Evolutionary conservation across 495 filamentous ascomycete species (phyloP).

Genomic region (Aspergillus coremiiformis): DNA sequence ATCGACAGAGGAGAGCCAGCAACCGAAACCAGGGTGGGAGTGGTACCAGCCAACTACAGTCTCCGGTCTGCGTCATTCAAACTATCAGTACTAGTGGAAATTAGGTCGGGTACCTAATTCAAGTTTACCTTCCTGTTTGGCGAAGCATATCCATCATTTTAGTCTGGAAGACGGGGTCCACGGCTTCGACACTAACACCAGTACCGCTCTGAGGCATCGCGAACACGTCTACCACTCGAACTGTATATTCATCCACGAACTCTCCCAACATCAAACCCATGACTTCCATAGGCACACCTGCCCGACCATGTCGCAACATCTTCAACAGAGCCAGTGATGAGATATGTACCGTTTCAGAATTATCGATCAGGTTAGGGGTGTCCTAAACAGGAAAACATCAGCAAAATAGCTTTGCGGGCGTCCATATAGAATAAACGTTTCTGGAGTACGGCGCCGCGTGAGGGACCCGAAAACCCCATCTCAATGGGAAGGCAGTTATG

Average conservation of each 20-base stretch:
- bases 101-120: neutral
- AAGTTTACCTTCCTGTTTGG: slow-evolving; percentile 83
- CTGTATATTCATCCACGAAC: slow-evolving; percentile 98
- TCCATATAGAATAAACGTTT: neutral
- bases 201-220: slow-evolving; percentile 99
- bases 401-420: neutral
- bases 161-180: slow-evolving; percentile 96
- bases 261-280: slow-evolving; percentile 99
- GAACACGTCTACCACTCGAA: slow-evolving; percentile 95
- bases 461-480: neutral
- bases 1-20: slow-evolving; percentile 97
- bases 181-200: slow-evolving; percentile 95
- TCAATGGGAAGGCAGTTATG: neutral
- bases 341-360: slow-evolving; percentile 99
- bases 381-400: slow-evolving; percentile 48
- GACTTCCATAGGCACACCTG: slow-evolving; percentile 98
- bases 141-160: slow-evolving; percentile 99
- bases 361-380: slow-evolving; percentile 83
- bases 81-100: neutral
- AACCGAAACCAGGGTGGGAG: slow-evolving; percentile 97
- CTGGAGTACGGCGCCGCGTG: neutral
- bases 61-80: slow-evolving; percentile 58
- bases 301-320: slow-evolving; percentile 95
- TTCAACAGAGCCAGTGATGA: slow-evolving; percentile 95
- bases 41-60: slow-evolving; percentile 99